Evolutionary conservation across 164 flowering plant species (phyloP).

Genomic region (Magnolia officinalis): DNA sequence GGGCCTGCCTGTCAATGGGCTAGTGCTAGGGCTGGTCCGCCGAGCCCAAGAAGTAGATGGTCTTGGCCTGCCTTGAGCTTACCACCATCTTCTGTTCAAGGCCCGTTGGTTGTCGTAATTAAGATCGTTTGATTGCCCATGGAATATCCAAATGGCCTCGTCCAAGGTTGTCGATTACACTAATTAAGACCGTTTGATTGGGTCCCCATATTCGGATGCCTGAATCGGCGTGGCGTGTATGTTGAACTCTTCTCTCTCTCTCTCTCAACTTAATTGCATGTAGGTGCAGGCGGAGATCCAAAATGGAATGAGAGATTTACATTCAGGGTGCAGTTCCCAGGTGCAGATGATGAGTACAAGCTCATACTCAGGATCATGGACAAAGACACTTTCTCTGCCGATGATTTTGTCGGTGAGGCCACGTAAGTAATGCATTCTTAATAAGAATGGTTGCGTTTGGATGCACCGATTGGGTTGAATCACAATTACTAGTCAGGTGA

Average conservation of each 20-base stretch:
- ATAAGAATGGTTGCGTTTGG: background rate
- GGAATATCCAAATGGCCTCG: too few species aligned
- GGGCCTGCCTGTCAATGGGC: too few species aligned
- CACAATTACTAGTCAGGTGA: background rate
- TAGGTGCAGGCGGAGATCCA: constrained; percentile 50
- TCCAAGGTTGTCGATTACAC: too few species aligned
- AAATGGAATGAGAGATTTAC: constrained; percentile 56
- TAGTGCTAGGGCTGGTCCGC: too few species aligned
- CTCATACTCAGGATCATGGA: constrained; percentile 64
- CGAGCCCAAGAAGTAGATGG: too few species aligned
- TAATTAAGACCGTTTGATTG: too few species aligned
- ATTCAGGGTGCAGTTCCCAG: constrained; percentile 59
- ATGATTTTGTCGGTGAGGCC: constrained; percentile 58
- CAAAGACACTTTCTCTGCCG: constrained; percentile 59
- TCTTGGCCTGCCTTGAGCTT: too few species aligned
- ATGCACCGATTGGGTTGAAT: background rate
- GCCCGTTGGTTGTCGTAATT: too few species aligned
- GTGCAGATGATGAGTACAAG: constrained; percentile 40
- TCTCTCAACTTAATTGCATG: background rate
- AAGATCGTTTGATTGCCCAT: too few species aligned
- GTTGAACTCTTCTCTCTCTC: background rate
- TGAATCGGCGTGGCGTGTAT: too few species aligned
- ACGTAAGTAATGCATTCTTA: constrained; percentile 28
- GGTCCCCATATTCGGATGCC: too few species aligned
- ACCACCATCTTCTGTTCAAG: too few species aligned